Percentiles rank a stretch among this genome's conserved stretches.
Conservation (phyloP, 768 basidiomycete species). For the Serendipita vermifera region DNA sequence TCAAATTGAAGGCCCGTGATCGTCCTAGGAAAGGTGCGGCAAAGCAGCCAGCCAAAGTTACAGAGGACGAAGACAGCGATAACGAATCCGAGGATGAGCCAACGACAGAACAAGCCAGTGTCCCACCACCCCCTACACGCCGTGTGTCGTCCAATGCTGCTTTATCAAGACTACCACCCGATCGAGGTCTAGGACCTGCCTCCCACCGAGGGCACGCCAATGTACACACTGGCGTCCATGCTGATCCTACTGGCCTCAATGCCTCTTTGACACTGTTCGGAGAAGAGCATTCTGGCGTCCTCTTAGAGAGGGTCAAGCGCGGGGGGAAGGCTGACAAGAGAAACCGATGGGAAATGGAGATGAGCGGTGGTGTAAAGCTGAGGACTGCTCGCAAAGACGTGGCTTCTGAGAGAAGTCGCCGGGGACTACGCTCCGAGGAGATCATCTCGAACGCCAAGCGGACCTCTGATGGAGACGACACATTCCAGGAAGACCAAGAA, state of each 20-base stretch:
- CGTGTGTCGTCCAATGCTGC: too few species aligned
- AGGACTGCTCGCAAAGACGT: not conserved
- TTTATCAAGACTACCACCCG: not conserved
- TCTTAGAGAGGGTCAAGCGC: not conserved
- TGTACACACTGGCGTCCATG: not conserved
- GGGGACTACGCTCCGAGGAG: not conserved
- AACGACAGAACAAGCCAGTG: not conserved
- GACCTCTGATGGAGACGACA: too few species aligned
- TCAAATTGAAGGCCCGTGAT: slow-evolving; percentile 18
- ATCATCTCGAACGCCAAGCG: too few species aligned
- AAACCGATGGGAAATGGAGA: not conserved
- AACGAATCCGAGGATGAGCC: not conserved
- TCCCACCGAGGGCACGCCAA: not conserved
- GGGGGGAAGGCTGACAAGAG: not conserved
- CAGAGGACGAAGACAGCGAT: not conserved
- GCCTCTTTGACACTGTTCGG: too few species aligned
- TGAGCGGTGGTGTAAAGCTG: not conserved
- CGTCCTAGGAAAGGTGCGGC: not conserved
- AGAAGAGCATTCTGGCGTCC: not conserved
- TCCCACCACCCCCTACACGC: too few species aligned
- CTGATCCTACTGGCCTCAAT: too few species aligned
- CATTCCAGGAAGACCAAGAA: too few species aligned
- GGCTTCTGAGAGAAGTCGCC: not conserved
- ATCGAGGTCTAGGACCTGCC: not conserved
- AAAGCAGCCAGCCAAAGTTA: not conserved